Base-by-base conservation (phyloP, 2,329 filamentous ascomycete genomes). In the Apiospora phragmitis region DNA sequence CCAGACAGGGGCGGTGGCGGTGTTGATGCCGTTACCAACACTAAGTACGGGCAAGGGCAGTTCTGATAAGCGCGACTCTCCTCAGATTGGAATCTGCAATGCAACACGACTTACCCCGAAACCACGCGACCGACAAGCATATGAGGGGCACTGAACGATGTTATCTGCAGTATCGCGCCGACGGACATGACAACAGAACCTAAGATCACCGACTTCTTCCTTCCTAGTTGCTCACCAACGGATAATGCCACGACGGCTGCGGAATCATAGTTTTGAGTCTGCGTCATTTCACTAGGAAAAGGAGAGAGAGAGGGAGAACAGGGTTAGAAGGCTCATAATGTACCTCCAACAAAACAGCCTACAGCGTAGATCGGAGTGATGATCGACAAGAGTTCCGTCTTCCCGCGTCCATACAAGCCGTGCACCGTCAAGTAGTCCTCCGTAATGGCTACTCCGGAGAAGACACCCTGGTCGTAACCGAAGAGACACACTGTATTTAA, bases 351-450 rank as follows among this genome's bases (percentile, higher is more conserved):
- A 70, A 86, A 81, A 70, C 81, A 83, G 4, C 85, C 84, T 16
- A 86, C 73, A 12, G 80, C 81, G 49, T 82, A 82, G 62, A 79
- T 80, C 0, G 80, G 87, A 0, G 86, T 88, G n/a, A 89, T 84
- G 0, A 86, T 88, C 3, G 80, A 78, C 4, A 76, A 68, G 3
- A 65, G 65, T 42, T 77, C 69, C 76, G 82, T 73, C 77, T 82
- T 70, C 74, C 77, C 43, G 74, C 77, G 42, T 79, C 83, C 83
- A 35, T 79, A 79, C 0, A 88, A 80, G 67, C 84, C 75, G 51
- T 86, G 83, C 1, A 83, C 79, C 47, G 85, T 78, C 3, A 89
- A 82, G 68, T 88, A 88, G 73, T 89, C 82, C 16, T 83, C 77
- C 0, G 86, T 88, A 18, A 89, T 84, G 38, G 89, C 82, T 8